A percentile compares a stretch with the other conserved stretches of the same genome.
These are phyloP conservation scores for Macrophomina phaseolina DNA, from an alignment of 2,329 filamentous ascomycete genomes.

Conservation along the genomic window DNA sequence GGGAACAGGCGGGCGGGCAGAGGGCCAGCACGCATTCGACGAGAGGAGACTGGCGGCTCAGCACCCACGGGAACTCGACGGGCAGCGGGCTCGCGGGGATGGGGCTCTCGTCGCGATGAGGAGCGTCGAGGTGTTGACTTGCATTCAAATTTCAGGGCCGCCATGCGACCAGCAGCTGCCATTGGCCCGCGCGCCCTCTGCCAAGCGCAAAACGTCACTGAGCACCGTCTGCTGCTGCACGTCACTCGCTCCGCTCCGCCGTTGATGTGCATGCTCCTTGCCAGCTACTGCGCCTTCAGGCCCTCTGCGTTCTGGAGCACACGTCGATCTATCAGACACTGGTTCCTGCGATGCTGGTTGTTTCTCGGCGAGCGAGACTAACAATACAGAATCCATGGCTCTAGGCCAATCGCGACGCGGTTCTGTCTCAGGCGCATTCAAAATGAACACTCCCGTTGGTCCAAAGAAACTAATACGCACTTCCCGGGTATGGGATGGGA, in stretches of 20 bases:
- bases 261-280: conserved; percentile 6
- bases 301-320: background rate
- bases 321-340: background rate
- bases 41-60: conserved; percentile 1
- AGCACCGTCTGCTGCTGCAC: conserved; percentile 13
- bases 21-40: conserved; percentile 27
- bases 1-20: conserved; percentile 17
- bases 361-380: no score
- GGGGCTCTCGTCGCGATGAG: conserved; percentile 15
- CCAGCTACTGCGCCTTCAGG: background rate
- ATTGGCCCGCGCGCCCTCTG: conserved; percentile 20
- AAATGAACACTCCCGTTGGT: no score
- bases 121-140: conserved; percentile 22
- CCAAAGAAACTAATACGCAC: no score
- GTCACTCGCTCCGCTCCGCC: background rate
- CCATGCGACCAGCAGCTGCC: conserved; percentile 9
- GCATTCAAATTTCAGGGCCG: conserved; percentile 26
- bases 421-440: no score
- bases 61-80: conserved; percentile 14
- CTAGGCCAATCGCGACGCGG: no score
- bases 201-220: conserved; percentile 22
- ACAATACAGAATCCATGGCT: no score
- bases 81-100: conserved; percentile 12
- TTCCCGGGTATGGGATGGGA: no score
- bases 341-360: no score